A percentile compares a stretch with the other conserved stretches of the same genome.
Conservation (phyloP, 2,329 filamentous ascomycete species). For the Hypocrella siamensis region DNA sequence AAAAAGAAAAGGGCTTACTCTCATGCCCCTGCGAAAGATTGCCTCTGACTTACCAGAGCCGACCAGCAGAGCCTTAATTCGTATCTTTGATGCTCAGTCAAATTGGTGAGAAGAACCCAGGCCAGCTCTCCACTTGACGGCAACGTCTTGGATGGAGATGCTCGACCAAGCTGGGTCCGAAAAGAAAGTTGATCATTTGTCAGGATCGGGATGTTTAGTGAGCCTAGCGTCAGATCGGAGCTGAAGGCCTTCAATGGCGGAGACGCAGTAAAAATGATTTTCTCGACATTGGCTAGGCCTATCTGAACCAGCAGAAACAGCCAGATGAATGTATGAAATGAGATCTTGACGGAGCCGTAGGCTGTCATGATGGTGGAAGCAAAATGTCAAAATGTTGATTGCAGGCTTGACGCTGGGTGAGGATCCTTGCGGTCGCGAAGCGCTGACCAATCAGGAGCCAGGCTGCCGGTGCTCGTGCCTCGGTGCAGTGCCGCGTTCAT, state of each 20-base stretch:
- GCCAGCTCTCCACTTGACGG: constrained; percentile 43
- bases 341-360: background rate
- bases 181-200: constrained; percentile 39
- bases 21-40: background rate
- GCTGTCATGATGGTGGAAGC: background rate
- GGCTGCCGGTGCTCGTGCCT: too few species aligned
- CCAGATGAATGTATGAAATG: constrained; percentile 1
- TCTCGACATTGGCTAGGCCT: constrained; percentile 67
- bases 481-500: too few species aligned
- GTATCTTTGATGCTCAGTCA: constrained; percentile 63
- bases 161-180: constrained; percentile 48
- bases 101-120: constrained; percentile 63
- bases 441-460: too few species aligned
- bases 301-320: constrained; percentile 3
- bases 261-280: constrained; percentile 74
- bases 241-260: constrained; percentile 34
- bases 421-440: too few species aligned
- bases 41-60: constrained; percentile 54
- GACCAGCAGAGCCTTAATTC: constrained; percentile 90
- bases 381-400: background rate
- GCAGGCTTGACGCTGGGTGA: too few species aligned
- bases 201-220: constrained; percentile 49
- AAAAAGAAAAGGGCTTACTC: too few species aligned
- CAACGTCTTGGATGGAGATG: constrained; percentile 31
- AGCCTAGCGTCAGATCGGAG: constrained; percentile 21